phyloP scores from a whole-genome alignment of 176 grass and related monocot species.

The Zizania latifolia region DNA sequence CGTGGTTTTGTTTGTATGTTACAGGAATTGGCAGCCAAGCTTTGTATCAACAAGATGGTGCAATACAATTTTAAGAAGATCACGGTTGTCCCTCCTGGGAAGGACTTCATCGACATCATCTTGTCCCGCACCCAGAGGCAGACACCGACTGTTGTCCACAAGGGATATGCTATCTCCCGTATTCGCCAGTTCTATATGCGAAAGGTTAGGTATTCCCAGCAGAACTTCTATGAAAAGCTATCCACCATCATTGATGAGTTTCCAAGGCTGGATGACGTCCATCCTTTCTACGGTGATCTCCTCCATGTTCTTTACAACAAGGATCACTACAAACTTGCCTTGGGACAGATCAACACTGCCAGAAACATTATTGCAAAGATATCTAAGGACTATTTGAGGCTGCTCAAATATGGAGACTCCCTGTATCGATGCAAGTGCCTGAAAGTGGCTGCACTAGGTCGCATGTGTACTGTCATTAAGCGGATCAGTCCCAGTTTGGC shows the following conservation, averaged over 20 bases:
- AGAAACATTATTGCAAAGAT: constrained; percentile 73
- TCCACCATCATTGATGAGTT: constrained; percentile 67
- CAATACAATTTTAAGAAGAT: constrained; percentile 82
- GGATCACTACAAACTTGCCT: constrained; percentile 82
- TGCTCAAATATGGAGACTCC: constrained; percentile 69
- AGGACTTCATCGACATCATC: constrained; percentile 82
- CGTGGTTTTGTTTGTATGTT: neutral
- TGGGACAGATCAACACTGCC: constrained; percentile 70
- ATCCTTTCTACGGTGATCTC: constrained; percentile 71
- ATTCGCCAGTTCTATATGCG: constrained; percentile 82
- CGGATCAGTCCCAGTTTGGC: constrained; percentile 65
- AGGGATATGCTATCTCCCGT: constrained; percentile 58
- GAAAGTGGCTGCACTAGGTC: constrained; percentile 58
- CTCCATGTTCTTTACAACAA: constrained; percentile 78
- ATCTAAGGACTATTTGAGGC: constrained; percentile 60
- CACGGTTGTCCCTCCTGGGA: constrained; percentile 62
- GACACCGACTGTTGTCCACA: constrained; percentile 81
- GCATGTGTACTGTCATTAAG: constrained; percentile 74
- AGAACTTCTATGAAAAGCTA: constrained; percentile 78
- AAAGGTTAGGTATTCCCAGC: constrained; percentile 60
- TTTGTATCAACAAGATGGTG: constrained; percentile 42
- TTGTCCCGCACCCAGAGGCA: constrained; percentile 73
- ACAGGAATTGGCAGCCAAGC: neutral
- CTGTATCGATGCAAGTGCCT: constrained; percentile 66
- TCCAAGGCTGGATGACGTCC: constrained; percentile 57